Conservation (phyloP, 2,329 filamentous ascomycete species). For the Fusarium sp. region DNA sequence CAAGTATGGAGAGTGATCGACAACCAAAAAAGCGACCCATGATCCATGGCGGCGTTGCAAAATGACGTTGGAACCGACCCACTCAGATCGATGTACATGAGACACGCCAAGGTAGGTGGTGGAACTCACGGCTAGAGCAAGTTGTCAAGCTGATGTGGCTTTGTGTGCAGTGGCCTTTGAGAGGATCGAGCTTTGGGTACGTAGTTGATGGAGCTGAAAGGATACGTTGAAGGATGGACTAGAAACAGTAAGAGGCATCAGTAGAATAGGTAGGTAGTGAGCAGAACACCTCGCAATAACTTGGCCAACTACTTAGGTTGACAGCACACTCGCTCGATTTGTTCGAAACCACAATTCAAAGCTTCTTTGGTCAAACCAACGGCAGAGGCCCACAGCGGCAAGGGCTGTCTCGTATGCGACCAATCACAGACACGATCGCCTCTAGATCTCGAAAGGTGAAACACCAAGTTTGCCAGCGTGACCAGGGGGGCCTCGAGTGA, state of each 20-base stretch:
- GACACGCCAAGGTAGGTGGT: constrained; percentile 30
- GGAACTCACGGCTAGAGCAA: background rate
- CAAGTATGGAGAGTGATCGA: constrained; percentile 21
- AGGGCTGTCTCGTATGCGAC: constrained; percentile 1
- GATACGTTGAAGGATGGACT: background rate
- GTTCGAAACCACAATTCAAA: background rate
- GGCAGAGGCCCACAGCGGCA: constrained; percentile 10
- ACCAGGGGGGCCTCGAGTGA: constrained; percentile 3
- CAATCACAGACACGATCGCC: constrained; percentile 23
- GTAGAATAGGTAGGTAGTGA: no score
- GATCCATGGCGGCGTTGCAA: constrained; percentile 6
- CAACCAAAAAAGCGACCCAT: constrained; percentile 18
- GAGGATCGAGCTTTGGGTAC: background rate
- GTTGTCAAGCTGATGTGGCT: constrained; percentile 12
- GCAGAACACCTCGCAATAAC: background rate
- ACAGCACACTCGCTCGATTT: background rate
- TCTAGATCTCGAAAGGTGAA: constrained; percentile 35
- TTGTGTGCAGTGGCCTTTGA: background rate
- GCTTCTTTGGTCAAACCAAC: background rate
- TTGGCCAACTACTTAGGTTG: background rate
- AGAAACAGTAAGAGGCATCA: background rate
- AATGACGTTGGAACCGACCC: constrained; percentile 24
- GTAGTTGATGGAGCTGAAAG: background rate
- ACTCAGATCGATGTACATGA: constrained; percentile 28
- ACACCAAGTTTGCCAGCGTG: constrained; percentile 11